Base-by-base conservation (phyloP, 768 basidiomycete species). In the Suillus occidentalis region DNA sequence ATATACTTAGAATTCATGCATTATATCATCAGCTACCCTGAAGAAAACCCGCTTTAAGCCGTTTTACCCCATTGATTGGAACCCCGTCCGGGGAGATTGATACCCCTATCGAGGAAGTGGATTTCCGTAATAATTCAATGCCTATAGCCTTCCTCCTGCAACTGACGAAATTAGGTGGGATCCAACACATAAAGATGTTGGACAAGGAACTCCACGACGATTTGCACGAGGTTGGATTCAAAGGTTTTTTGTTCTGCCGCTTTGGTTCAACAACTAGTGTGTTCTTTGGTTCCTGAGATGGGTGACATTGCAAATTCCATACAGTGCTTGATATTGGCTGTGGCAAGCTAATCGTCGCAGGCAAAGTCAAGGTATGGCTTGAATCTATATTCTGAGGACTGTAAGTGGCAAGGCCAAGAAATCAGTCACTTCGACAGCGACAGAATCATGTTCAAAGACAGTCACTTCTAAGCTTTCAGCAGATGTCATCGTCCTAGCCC, bases 401-500 rank as follows among this genome's bases (percentile, higher is more conserved):
- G 31, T 40, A 28, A 8, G 39, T 36, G 6, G 40, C 72, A 75
- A 12, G 73, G 74, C 42, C 74, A 78, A 64, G 68, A 77, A 59
- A 80, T 81, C 68, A 73, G 72, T 53, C 73, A 78, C 60, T 66
- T 71, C 80, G 66, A 81, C 78, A 72, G 78, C 75, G 68, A 79
- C 77, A 79, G 80, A 16, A 67, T 83, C 8, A 71, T 73, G 63
- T 83, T 83, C 66, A 72, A 72, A 14, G 72, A 82, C 63, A 78
- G 79, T 16, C n/a, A n/a, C n/a, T n/a, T 74, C 69, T 58, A 72
- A 75, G 50, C 68, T 82, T 40, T 71, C 79, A 28, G 81, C 78
- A 39, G 83, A 84, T 66, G 74, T 82, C 34, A 76, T 85, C 36
- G 75, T 85, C n/a, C 79, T 81, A 64, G 81, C 82, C n/a, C n/a